A percentile compares a stretch with the other conserved stretches of the same genome.
Evolutionary conservation across 129 eudicot genomes (phyloP).

Genomic region (Sambucus nigra): DNA sequence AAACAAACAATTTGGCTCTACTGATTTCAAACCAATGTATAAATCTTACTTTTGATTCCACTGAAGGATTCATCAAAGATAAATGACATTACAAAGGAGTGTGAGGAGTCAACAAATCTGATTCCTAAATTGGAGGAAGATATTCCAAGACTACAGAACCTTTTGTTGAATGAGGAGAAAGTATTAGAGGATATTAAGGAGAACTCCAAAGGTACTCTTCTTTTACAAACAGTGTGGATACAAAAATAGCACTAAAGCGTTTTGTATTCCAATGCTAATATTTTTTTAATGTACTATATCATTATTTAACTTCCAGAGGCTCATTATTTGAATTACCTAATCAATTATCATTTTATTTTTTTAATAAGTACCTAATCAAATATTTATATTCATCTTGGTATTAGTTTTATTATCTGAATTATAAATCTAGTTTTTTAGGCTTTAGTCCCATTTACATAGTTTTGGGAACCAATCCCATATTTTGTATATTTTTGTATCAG

Average conservation of each 20-base stretch:
- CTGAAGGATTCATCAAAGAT: conserved; percentile 65
- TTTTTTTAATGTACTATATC: neutral
- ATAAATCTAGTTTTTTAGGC: no score
- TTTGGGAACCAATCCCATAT: no score
- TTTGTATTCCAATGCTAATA: neutral
- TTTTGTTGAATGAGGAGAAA: conserved; percentile 61
- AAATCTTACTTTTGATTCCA: conserved; percentile 10
- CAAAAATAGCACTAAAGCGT: neutral
- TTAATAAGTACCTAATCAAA: neutral
- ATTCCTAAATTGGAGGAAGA: conserved; percentile 78
- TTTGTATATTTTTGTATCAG: no score
- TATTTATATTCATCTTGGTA: no score
- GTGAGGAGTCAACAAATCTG: conserved; percentile 50
- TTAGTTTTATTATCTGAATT: no score
- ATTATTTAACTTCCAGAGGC: neutral
- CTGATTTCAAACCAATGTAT: neutral
- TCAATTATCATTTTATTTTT: neutral
- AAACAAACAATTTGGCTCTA: conserved; percentile 7
- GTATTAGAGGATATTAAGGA: conserved; percentile 73
- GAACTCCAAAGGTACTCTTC: conserved; percentile 59
- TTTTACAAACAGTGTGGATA: neutral
- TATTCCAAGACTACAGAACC: conserved; percentile 60
- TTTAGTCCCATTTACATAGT: no score
- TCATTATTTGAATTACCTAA: neutral
- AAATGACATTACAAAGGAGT: conserved; percentile 47